A percentile compares a stretch with the other conserved stretches of the same genome.
These are phyloP conservation scores for Benincasa hispida DNA, from an alignment of 306 rosid species.

Conservation along the genomic window DNA sequence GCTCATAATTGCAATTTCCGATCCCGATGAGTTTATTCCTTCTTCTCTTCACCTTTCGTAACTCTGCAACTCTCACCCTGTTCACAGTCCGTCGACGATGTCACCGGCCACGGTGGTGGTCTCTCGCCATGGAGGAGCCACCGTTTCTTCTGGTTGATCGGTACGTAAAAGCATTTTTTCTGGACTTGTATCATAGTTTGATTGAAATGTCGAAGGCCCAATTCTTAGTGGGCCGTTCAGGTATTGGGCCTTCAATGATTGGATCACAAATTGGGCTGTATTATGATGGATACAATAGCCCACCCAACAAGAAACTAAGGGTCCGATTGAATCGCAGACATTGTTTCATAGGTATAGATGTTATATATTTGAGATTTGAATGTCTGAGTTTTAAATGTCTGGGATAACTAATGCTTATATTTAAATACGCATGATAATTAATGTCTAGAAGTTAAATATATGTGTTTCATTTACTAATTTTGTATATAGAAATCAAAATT, in stretches of 20 bases:
- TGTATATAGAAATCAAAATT: too few relatives aligned
- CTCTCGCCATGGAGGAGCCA: constrained; percentile 1
- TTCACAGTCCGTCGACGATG: neutral
- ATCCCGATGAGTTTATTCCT: neutral
- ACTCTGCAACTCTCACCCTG: neutral
- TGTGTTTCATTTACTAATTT: too few relatives aligned
- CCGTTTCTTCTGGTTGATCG: neutral
- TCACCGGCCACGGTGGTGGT: neutral
- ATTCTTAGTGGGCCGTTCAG: neutral
- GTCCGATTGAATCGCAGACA: too few relatives aligned
- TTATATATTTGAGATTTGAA: too few relatives aligned
- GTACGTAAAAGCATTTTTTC: neutral
- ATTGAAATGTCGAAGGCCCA: neutral
- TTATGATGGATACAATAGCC: neutral
- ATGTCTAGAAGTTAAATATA: too few relatives aligned
- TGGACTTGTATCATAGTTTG: neutral
- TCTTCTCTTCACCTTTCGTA: neutral
- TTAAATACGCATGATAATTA: too few relatives aligned
- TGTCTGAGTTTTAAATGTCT: too few relatives aligned
- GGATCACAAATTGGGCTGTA: neutral
- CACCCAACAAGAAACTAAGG: neutral
- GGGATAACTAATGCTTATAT: too few relatives aligned
- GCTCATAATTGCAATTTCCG: constrained; percentile 9
- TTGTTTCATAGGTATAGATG: too few relatives aligned
- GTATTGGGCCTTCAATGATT: neutral